Evolutionary conservation across 257 asterid species (phyloP).

Genomic region (Nyctanthes arbortristis): DNA sequence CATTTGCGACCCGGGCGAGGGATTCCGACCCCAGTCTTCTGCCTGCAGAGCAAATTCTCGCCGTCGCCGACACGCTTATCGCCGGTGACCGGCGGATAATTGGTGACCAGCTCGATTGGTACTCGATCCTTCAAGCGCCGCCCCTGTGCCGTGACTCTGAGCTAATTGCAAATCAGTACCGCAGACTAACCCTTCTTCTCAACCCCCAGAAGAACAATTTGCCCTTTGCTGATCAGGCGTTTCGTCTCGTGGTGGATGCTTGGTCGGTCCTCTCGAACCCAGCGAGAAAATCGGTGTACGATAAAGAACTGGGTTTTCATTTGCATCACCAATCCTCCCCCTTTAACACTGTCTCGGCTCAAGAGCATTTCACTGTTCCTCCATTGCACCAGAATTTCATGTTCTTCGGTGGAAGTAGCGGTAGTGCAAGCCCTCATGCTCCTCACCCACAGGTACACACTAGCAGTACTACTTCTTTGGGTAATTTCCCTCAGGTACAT

Average conservation of each 20-base stretch:
- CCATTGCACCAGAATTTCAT: constrained; percentile 28
- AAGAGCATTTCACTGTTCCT: constrained; percentile 16
- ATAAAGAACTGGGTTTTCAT: constrained; percentile 42
- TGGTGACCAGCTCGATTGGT: constrained; percentile 64
- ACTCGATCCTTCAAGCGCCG: constrained; percentile 55
- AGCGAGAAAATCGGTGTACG: constrained; percentile 48
- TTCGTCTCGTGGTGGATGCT: constrained; percentile 56
- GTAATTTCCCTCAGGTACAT: constrained; percentile 13
- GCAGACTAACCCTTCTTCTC: constrained; percentile 41
- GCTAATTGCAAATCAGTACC: constrained; percentile 53
- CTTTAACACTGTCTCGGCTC: constrained; percentile 10
- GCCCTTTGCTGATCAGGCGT: constrained; percentile 71
- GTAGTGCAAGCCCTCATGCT: constrained; percentile 21
- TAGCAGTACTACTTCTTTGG: constrained; percentile 18
- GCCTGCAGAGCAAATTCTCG: constrained; percentile 59
- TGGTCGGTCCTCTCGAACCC: constrained; percentile 69
- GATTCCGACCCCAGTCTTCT: constrained; percentile 59
- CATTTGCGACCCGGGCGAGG: constrained; percentile 71
- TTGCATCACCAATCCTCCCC: constrained; percentile 21
- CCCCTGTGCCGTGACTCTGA: constrained; percentile 52
- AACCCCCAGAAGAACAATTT: constrained; percentile 60
- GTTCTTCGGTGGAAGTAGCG: constrained; percentile 22
- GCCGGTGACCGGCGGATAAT: constrained; percentile 65
- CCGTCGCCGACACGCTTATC: constrained; percentile 67
- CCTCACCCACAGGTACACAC: constrained; percentile 23